phyloP scores from a whole-genome alignment of 2,329 filamentous ascomycete species.

The Diaporthe caulivora region DNA sequence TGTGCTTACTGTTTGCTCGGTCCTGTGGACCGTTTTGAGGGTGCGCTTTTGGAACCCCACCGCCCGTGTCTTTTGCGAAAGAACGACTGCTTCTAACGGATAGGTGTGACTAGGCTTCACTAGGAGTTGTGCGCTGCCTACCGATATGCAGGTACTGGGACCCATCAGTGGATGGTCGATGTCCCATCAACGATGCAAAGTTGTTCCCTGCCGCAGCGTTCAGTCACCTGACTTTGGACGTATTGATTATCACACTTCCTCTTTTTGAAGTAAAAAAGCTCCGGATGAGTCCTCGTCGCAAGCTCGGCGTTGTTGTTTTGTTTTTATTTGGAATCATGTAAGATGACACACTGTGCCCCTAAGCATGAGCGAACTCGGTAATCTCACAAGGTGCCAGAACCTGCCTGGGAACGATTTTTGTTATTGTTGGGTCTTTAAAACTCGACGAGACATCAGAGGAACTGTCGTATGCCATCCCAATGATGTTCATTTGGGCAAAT shows the following conservation, averaged over 20 bases:
- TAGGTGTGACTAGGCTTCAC: not conserved
- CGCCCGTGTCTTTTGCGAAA: not conserved
- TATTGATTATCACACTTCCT: slow-evolving; percentile 8
- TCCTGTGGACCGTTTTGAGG: slow-evolving; percentile 1
- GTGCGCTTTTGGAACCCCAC: not conserved
- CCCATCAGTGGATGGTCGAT: slow-evolving; percentile 2
- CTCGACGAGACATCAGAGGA: slow-evolving; percentile 6
- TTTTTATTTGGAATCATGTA: slow-evolving; percentile 8
- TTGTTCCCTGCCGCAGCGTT: slow-evolving; percentile 2
- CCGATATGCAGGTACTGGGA: slow-evolving; percentile 13
- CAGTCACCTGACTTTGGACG: slow-evolving; percentile 2
- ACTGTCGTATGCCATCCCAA: not conserved
- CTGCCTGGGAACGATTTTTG: slow-evolving; percentile 3
- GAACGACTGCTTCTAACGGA: not conserved
- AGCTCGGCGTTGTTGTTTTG: slow-evolving; percentile 15
- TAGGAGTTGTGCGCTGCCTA: slow-evolving; percentile 3
- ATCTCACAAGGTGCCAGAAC: not conserved
- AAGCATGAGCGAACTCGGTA: not conserved
- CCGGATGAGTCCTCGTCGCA: not conserved
- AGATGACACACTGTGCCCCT: not conserved
- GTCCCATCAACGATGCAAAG: slow-evolving; percentile 10
- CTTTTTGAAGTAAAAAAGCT: slow-evolving; percentile 3
- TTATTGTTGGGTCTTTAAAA: slow-evolving; percentile 3
- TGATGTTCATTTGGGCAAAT: slow-evolving; percentile 14
- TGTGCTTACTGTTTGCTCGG: not conserved